Percentiles rank a stretch among this genome's conserved stretches.
These are phyloP conservation scores for Colletotrichum higginsianum DNA, from an alignment of 2,329 filamentous ascomycete species.

Conservation along the genomic window DNA sequence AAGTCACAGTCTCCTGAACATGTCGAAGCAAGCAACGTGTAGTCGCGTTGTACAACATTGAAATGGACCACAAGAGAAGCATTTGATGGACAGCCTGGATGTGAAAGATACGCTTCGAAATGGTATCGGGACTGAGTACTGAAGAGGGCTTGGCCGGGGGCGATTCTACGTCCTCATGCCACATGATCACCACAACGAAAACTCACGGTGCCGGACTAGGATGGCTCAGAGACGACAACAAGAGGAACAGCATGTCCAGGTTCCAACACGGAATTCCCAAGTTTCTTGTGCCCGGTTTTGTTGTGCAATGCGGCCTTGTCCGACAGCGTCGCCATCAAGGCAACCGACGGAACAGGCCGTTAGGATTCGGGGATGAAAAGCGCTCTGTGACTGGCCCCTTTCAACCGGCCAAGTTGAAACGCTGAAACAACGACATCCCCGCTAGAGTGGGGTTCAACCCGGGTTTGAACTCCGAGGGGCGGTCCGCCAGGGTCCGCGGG, in stretches of 20 bases:
- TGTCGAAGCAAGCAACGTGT: conserved; percentile 13
- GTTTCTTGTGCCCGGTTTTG: not conserved
- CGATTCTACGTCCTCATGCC: conserved; percentile 16
- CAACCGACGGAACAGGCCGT: conserved; percentile 15
- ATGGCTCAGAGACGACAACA: not conserved
- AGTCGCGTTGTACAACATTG: conserved; percentile 8
- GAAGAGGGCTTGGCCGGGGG: not conserved
- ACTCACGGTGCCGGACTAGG: not conserved
- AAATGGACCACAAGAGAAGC: not conserved
- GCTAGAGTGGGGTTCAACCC: conserved; percentile 33
- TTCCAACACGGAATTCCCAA: not conserved
- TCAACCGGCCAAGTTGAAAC: conserved; percentile 40
- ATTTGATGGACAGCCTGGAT: not conserved
- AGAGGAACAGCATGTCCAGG: conserved; percentile 7
- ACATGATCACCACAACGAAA: conserved; percentile 7
- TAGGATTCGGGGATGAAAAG: conserved; percentile 12
- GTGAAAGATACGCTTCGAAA: not conserved
- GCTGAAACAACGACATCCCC: conserved; percentile 41
- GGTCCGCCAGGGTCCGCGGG: not conserved
- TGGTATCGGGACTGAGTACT: not conserved
- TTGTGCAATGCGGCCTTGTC: conserved; percentile 16
- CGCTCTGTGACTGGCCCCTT: conserved; percentile 28
- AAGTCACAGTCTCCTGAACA: not conserved
- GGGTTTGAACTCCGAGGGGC: conserved; percentile 38
- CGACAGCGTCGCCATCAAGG: not conserved